Percentiles rank a stretch among this genome's conserved stretches.
Evolutionary conservation across 2,329 filamentous ascomycete genomes (phyloP).

Genomic region (Aspergillus oerlinghausenensis): DNA sequence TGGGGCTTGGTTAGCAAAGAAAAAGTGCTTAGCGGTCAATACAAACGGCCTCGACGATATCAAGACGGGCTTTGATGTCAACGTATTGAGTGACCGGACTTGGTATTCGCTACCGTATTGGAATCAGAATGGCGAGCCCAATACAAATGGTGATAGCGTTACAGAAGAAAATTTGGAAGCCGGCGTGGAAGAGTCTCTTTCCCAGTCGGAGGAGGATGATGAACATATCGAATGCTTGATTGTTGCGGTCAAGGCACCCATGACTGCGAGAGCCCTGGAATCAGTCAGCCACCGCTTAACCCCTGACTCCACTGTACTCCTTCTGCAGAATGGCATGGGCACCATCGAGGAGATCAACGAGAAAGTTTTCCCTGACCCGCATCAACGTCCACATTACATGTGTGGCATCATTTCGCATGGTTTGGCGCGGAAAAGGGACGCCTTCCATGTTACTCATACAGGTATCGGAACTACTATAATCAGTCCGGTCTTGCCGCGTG

Average conservation of each 20-base stretch:
- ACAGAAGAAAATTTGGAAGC: constrained; percentile 8
- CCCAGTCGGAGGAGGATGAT: constrained; percentile 25
- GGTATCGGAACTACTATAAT: constrained; percentile 57
- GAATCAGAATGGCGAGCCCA: constrained; percentile 11
- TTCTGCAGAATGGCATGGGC: constrained; percentile 79
- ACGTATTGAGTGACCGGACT: constrained; percentile 31
- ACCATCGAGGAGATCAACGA: constrained; percentile 72
- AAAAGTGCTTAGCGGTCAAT: constrained; percentile 32
- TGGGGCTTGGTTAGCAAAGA: constrained; percentile 27
- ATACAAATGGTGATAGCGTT: constrained; percentile 3
- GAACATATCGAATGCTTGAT: constrained; percentile 68
- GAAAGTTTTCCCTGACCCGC: constrained; percentile 63
- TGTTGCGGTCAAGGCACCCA: constrained; percentile 68
- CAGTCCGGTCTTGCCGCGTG: constrained; percentile 43
- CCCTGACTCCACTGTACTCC: constrained; percentile 64
- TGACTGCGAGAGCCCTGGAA: constrained; percentile 62
- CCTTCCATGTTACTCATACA: constrained; percentile 54
- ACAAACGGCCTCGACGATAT: constrained; percentile 39
- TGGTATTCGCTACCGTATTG: constrained; percentile 30
- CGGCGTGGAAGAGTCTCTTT: constrained; percentile 7
- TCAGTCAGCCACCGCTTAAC: constrained; percentile 64
- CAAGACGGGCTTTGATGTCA: constrained; percentile 42
- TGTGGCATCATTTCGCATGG: constrained; percentile 63
- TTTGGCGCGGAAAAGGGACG: constrained; percentile 40
- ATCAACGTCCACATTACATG: constrained; percentile 68